These are phyloP conservation scores for Phytophthora meadii DNA, from an alignment of 352 stramenopile genomes.

Conservation along the genomic window DNA sequence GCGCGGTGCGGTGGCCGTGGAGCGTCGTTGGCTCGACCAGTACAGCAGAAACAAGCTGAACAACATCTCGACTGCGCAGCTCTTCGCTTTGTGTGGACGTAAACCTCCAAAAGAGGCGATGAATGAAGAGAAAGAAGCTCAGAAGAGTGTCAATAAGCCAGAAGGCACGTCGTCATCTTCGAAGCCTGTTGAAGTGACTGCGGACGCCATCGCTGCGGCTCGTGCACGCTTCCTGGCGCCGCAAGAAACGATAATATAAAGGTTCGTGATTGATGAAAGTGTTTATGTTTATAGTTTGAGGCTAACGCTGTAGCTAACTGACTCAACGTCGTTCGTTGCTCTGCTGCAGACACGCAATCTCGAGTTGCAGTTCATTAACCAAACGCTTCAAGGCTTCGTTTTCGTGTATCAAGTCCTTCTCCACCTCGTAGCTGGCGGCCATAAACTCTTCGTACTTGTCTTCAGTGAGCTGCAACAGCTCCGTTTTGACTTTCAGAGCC, in stretches of 20 bases:
- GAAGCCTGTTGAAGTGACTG: constrained; percentile 25
- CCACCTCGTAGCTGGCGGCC: constrained; percentile 15
- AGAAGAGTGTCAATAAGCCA: neutral
- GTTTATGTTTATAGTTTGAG: no score
- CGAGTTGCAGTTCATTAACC: constrained; percentile 6
- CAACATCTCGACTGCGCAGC: constrained; percentile 32
- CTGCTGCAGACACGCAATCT: constrained; percentile 7
- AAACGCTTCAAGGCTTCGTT: constrained; percentile 15
- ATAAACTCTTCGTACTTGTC: constrained; percentile 24
- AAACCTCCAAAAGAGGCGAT: constrained; percentile 14
- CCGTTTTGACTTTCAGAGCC: constrained; percentile 64
- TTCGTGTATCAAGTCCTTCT: constrained; percentile 17
- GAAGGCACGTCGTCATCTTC: constrained; percentile 1
- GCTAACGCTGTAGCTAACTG: neutral
- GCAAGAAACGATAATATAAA: constrained; percentile 36
- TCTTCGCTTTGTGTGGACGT: constrained; percentile 64
- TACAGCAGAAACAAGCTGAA: constrained; percentile 44
- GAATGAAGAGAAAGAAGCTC: neutral
- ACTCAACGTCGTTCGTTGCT: neutral
- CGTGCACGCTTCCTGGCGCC: constrained; percentile 53
- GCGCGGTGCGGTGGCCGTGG: constrained; percentile 58
- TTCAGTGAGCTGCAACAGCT: constrained; percentile 30
- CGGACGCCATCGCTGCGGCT: constrained; percentile 45
- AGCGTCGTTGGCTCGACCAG: constrained; percentile 58
- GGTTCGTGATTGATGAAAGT: neutral